These are phyloP conservation scores for Collybia sordida DNA, from an alignment of 768 basidiomycete genomes.

Conservation along the genomic window DNA sequence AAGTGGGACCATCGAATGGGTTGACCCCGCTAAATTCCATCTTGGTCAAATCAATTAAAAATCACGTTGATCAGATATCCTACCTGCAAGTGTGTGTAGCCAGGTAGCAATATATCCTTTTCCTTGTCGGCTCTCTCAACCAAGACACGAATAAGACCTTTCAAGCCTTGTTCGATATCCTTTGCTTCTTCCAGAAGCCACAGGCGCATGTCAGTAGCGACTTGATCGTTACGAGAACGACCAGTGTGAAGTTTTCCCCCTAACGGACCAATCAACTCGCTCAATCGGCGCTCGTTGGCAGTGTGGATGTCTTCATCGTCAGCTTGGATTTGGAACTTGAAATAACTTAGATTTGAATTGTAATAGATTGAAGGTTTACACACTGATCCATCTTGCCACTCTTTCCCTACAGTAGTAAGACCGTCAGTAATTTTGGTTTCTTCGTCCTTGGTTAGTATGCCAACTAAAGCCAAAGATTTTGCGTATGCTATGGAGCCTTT, in stretches of 20 bases:
- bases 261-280: constrained; percentile 88
- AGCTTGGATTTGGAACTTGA: constrained; percentile 70
- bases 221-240: constrained; percentile 96
- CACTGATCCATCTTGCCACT: constrained; percentile 83
- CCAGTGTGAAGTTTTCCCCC: constrained; percentile 98
- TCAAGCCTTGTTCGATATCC: constrained; percentile 66
- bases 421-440: constrained; percentile 71
- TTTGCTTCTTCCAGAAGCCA: constrained; percentile 86
- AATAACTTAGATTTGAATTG: background rate
- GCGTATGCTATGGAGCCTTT: constrained; percentile 95
- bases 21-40: constrained; percentile 75
- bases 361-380: constrained; percentile 20
- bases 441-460: constrained; percentile 81
- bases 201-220: constrained; percentile 96
- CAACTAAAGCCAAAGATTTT: constrained; percentile 76
- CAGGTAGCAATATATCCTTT: constrained; percentile 87
- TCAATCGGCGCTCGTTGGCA: constrained; percentile 93
- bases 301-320: constrained; percentile 99
- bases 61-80: constrained; percentile 10
- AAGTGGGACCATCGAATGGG: constrained; percentile 99
- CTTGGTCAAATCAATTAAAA: background rate
- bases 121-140: constrained; percentile 93
- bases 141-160: constrained; percentile 82
- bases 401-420: constrained; percentile 69
- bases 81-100: constrained; percentile 97